Evolutionary conservation across 257 asterid species (phyloP).

Genomic region (Paulownia fortunei): DNA sequence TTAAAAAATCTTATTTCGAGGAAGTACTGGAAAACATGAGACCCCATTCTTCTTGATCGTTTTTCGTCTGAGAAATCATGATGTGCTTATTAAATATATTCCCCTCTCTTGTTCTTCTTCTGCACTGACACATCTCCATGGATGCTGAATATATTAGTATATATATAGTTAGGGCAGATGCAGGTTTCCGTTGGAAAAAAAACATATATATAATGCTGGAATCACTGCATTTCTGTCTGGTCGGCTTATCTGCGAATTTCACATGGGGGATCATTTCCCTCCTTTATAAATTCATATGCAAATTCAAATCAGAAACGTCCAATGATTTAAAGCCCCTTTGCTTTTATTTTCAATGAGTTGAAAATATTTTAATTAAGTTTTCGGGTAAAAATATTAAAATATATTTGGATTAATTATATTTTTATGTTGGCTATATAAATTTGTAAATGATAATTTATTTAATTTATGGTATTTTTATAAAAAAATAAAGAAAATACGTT

Average conservation of each 20-base stretch:
- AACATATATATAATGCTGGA: slow-evolving; percentile 7
- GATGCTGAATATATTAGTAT: slow-evolving; percentile 12
- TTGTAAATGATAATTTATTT: no score
- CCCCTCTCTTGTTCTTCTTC: slow-evolving; percentile 26
- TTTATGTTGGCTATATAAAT: no score
- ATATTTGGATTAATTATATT: no score
- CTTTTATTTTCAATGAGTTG: no score
- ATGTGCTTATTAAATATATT: slow-evolving; percentile 30
- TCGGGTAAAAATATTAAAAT: no score
- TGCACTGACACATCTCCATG: slow-evolving; percentile 32
- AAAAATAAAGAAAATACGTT: no score
- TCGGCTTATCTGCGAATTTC: slow-evolving; percentile 34
- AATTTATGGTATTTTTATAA: no score
- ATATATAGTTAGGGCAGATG: slow-evolving; percentile 9
- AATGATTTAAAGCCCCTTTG: not conserved
- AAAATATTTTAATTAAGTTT: no score
- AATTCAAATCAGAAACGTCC: slow-evolving; percentile 30
- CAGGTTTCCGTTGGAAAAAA: slow-evolving; percentile 32
- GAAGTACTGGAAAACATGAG: not conserved
- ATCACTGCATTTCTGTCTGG: slow-evolving; percentile 38
- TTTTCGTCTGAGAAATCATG: slow-evolving; percentile 4
- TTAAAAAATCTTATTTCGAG: no score
- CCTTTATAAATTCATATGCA: slow-evolving; percentile 2
- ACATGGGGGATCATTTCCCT: slow-evolving; percentile 34
- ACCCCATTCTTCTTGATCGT: not conserved